These are phyloP conservation scores for Cryptococcus sp. DNA, from an alignment of 1,284 basidiomycete genomes.

Conservation along the genomic window DNA sequence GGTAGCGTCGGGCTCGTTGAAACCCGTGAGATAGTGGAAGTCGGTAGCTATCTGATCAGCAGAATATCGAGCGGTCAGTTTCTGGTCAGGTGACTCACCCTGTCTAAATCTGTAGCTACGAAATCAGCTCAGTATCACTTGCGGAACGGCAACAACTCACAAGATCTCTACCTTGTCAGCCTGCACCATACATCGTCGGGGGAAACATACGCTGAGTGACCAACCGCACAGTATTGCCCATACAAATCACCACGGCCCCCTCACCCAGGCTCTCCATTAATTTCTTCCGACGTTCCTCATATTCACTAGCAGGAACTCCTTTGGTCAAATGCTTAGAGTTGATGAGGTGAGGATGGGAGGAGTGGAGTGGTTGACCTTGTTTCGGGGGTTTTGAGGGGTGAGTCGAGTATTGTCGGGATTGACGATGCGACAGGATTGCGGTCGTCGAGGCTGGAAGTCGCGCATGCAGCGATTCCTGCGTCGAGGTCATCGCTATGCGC, in stretches of 20 bases:
- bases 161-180: constrained; percentile 49
- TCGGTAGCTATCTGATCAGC: constrained; percentile 59
- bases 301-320: constrained; percentile 76
- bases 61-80: background rate
- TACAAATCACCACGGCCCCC: constrained; percentile 70
- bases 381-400: constrained; percentile 56
- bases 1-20: constrained; percentile 87
- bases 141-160: constrained; percentile 52
- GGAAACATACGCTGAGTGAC: constrained; percentile 73
- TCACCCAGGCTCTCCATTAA: constrained; percentile 76
- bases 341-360: constrained; percentile 77
- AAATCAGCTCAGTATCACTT: background rate
- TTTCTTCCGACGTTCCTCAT: constrained; percentile 66
- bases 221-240: constrained; percentile 76
- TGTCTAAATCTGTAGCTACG: constrained; percentile 91
- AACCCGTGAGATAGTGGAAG: constrained; percentile 93
- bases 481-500: no score
- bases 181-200: background rate
- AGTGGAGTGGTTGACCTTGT: constrained; percentile 70
- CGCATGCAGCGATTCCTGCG: no score
- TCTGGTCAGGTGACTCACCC: constrained; percentile 25
- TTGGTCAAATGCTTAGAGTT: constrained; percentile 69
- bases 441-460: no score
- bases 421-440: no score
- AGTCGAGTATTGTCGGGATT: no score